Conservation (phyloP, 148 eudicot species). For the Rhododendron williamsianum region DNA sequence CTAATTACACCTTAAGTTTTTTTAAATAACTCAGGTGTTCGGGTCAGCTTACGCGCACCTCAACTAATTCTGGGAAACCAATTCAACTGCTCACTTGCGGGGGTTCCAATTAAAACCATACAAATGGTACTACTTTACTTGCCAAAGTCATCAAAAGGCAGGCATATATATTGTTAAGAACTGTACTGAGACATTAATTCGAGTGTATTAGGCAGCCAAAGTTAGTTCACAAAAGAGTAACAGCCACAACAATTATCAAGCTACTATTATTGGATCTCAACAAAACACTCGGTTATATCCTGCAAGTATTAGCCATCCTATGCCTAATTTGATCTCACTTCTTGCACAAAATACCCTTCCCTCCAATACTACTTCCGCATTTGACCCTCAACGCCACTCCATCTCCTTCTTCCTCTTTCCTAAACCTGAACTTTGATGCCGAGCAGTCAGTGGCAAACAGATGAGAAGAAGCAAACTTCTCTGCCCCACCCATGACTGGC, state of each 20-base stretch:
- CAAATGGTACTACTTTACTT: too few relatives aligned
- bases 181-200: not conserved
- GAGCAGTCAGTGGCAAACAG: not conserved
- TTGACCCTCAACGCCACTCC: not conserved
- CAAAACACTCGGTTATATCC: not conserved
- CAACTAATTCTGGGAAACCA: too few relatives aligned
- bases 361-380: not conserved
- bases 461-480: not conserved
- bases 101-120: too few relatives aligned
- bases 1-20: not conserved
- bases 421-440: conserved; percentile 5
- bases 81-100: too few relatives aligned
- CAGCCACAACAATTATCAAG: not conserved
- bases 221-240: not conserved
- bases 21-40: too few relatives aligned
- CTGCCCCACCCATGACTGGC: conserved; percentile 5
- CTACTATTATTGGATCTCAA: not conserved
- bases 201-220: not conserved
- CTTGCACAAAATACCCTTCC: conserved; percentile 9
- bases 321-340: not conserved
- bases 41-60: too few relatives aligned
- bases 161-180: not conserved
- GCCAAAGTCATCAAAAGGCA: not conserved
- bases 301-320: not conserved
- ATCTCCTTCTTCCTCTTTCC: not conserved